These are phyloP conservation scores for Colletotrichum limetticola DNA, from an alignment of 2,329 filamentous ascomycete genomes.

Conservation along the genomic window DNA sequence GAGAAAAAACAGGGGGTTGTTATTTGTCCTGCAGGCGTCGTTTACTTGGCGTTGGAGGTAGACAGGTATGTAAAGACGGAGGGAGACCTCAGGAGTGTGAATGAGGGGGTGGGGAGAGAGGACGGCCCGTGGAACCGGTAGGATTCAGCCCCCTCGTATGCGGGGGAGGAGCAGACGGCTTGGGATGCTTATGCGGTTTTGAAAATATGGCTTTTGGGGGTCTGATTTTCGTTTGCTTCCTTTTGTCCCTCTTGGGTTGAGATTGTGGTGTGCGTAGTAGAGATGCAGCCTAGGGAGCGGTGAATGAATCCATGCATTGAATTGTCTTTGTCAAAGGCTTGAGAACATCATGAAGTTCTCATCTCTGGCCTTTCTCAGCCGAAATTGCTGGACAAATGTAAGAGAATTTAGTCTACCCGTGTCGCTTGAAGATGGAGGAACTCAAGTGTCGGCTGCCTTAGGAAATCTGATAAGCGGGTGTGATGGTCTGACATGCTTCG, in stretches of 20 bases:
- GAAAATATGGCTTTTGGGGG: too few species aligned
- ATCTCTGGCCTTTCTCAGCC: too few species aligned
- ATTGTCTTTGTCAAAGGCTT: too few species aligned
- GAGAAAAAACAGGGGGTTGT: not conserved
- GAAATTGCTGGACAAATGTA: too few species aligned
- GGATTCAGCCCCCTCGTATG: not conserved
- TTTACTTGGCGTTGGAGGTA: not conserved
- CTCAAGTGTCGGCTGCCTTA: too few species aligned
- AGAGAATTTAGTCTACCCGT: too few species aligned
- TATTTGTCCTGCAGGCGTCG: not conserved
- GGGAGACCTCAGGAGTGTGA: not conserved
- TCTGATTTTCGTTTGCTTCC: not conserved
- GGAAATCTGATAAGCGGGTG: too few species aligned
- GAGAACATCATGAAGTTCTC: too few species aligned
- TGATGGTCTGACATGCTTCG: too few species aligned
- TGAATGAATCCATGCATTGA: not conserved
- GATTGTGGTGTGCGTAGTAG: not conserved
- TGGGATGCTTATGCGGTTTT: not conserved
- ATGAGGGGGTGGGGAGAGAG: not conserved
- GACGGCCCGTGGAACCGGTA: constrained; percentile 16
- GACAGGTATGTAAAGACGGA: not conserved
- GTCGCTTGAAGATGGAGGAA: too few species aligned
- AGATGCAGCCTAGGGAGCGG: not conserved
- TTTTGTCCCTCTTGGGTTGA: not conserved
- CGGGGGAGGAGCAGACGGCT: not conserved